Evolutionary conservation across 2,329 filamentous ascomycete species (phyloP).

Genomic region (Chaetomium sp.): DNA sequence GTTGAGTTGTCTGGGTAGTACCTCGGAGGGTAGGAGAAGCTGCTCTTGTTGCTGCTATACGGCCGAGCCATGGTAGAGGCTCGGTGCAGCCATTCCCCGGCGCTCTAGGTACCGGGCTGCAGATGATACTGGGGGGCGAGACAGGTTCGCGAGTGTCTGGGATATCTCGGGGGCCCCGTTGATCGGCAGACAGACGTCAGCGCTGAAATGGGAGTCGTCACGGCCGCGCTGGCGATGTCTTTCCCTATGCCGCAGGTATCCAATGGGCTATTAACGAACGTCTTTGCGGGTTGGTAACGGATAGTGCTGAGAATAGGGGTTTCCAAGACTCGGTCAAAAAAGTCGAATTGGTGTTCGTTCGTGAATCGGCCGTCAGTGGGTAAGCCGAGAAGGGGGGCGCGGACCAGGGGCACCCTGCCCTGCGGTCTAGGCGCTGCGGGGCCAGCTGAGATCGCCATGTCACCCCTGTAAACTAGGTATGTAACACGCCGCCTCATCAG

Average conservation of each 20-base stretch:
- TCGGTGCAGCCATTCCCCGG: conserved; percentile 38
- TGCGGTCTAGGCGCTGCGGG: conserved; percentile 14
- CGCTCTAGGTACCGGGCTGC: background rate
- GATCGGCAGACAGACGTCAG: background rate
- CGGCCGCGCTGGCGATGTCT: background rate
- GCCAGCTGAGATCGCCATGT: conserved; percentile 3
- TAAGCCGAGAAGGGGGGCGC: conserved; percentile 8
- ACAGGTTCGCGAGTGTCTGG: background rate
- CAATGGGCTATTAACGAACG: background rate
- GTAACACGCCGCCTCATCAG: background rate
- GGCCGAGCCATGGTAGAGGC: conserved; percentile 43
- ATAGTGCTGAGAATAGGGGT: conserved; percentile 6
- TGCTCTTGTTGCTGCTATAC: conserved; percentile 43
- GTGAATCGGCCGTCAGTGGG: background rate
- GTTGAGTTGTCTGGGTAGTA: conserved; percentile 38
- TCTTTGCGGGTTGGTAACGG: background rate
- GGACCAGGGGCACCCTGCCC: conserved; percentile 4
- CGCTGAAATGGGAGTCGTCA: background rate
- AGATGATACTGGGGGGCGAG: no score
- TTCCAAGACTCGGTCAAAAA: background rate
- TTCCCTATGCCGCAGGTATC: background rate
- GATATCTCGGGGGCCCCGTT: background rate
- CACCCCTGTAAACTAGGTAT: conserved; percentile 5
- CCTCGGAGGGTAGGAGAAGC: conserved; percentile 27
- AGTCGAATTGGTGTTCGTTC: background rate